A percentile compares a stretch with the other conserved stretches of the same genome.
These are phyloP conservation scores for Alternaria longipes DNA, from an alignment of 2,329 filamentous ascomycete genomes.

Conservation along the genomic window DNA sequence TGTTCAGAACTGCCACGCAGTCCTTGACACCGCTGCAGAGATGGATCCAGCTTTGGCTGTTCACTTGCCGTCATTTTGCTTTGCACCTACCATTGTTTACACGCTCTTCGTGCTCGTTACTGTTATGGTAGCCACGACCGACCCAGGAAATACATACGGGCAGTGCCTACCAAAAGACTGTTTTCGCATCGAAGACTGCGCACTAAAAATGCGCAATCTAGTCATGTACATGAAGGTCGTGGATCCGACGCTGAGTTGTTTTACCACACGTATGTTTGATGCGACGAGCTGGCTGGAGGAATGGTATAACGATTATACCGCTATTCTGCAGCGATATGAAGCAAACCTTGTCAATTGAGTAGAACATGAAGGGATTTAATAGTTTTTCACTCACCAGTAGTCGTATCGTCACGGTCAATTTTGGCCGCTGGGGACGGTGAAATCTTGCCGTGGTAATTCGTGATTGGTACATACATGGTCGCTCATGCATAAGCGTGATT, in stretches of 20 bases:
- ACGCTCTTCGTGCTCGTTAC: constrained; percentile 39
- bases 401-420: constrained; percentile 25
- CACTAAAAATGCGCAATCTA: constrained; percentile 28
- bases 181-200: constrained; percentile 35
- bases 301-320: constrained; percentile 37
- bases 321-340: constrained; percentile 37
- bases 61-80: constrained; percentile 36
- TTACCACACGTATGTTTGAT: constrained; percentile 38
- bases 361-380: neutral
- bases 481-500: constrained; percentile 2
- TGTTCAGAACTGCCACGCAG: constrained; percentile 35
- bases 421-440: constrained; percentile 23
- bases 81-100: constrained; percentile 35
- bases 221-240: constrained; percentile 23
- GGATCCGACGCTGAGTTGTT: constrained; percentile 39
- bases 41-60: constrained; percentile 38
- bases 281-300: constrained; percentile 39
- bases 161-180: constrained; percentile 25
- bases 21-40: constrained; percentile 29
- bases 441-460: neutral
- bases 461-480: constrained; percentile 15
- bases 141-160: constrained; percentile 38
- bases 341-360: constrained; percentile 15
- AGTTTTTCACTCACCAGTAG: neutral
- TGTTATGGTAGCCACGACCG: constrained; percentile 29